Conservation (phyloP, 2,329 filamentous ascomycete species). For the Fusarium sp. region DNA sequence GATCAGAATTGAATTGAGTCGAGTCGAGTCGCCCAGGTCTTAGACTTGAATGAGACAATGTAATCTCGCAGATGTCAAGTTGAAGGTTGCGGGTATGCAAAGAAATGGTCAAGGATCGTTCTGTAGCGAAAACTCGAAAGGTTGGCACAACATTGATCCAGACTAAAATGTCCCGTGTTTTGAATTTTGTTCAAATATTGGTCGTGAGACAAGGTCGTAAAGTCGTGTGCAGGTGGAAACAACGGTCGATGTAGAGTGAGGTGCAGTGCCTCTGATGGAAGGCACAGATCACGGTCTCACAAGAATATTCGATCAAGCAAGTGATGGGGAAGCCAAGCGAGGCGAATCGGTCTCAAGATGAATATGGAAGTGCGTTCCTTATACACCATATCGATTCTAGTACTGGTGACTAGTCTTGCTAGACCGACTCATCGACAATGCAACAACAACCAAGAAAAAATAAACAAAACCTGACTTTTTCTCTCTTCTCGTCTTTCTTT, state of each 20-base stretch:
- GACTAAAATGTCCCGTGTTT: background rate
- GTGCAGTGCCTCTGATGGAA: constrained; percentile 1
- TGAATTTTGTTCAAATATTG: constrained; percentile 7
- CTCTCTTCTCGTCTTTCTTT: constrained; percentile 10
- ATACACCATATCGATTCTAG: constrained; percentile 26
- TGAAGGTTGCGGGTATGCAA: constrained; percentile 24
- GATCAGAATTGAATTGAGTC: constrained; percentile 9
- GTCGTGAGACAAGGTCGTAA: background rate
- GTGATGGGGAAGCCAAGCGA: constrained; percentile 1
- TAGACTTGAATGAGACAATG: constrained; percentile 33
- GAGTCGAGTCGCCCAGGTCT: constrained; percentile 15
- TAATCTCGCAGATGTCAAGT: constrained; percentile 28
- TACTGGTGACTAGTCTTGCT: background rate
- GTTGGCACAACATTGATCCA: constrained; percentile 23
- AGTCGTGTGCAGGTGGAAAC: constrained; percentile 7
- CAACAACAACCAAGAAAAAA: constrained; percentile 16
- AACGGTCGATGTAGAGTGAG: constrained; percentile 11
- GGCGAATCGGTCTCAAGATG: background rate
- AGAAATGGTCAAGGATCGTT: constrained; percentile 28
- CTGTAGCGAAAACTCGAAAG: constrained; percentile 21
- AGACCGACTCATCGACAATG: constrained; percentile 27
- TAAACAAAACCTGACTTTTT: constrained; percentile 16
- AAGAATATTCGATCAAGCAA: background rate
- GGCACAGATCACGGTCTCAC: background rate
- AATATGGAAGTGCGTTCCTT: constrained; percentile 22